Conservation (phyloP, 306 rosid species). For the Rosa lucieae region DNA sequence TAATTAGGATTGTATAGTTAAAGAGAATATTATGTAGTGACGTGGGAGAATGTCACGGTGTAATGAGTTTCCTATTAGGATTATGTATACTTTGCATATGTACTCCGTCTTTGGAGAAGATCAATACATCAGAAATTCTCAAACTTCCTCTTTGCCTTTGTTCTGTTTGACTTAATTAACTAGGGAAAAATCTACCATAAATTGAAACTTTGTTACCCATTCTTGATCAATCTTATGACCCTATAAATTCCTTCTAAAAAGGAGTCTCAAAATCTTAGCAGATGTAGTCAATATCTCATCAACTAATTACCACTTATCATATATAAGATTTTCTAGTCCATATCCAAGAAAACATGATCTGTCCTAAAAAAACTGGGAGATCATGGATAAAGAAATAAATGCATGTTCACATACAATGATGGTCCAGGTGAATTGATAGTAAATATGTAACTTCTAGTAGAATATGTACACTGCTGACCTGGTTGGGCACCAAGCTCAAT, state of each 20-base stretch:
- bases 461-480: constrained; percentile 41
- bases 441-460: not conserved
- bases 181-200: not conserved
- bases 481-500: constrained; percentile 99
- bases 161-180: not conserved
- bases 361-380: not conserved
- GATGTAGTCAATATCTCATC: not conserved
- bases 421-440: not conserved
- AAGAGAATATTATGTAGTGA: no score
- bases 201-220: not conserved
- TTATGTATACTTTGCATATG: no score
- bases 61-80: no score
- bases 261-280: not conserved
- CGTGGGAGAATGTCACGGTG: no score
- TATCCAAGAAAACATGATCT: constrained; percentile 20
- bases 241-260: not conserved
- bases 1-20: no score
- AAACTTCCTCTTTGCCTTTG: no score
- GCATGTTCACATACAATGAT: not conserved
- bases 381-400: not conserved
- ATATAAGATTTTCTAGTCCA: constrained; percentile 1
- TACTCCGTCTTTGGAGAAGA: no score
- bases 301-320: not conserved
- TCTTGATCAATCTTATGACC: not conserved
- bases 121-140: no score